Conservation (phyloP, 2,329 filamentous ascomycete genomes). For the Beauveria sp. region DNA sequence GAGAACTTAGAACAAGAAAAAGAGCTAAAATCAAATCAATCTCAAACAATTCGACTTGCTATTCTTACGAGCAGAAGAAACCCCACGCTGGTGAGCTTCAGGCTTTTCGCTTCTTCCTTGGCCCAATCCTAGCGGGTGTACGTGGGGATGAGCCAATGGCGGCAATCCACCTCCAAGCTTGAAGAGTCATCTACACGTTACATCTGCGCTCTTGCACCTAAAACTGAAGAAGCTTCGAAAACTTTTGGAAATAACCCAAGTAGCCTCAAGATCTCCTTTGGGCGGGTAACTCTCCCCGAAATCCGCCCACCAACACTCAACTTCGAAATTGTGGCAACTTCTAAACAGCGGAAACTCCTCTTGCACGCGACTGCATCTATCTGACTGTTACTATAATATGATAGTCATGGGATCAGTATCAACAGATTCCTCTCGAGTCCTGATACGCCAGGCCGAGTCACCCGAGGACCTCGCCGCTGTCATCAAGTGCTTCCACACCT, state of each 20-base stretch:
- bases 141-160: too few relatives aligned
- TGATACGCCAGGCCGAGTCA: constrained; percentile 18
- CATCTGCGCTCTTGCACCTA: background rate
- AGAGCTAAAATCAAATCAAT: background rate
- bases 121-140: too few relatives aligned
- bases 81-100: too few relatives aligned
- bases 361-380: background rate
- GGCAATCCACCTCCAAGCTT: background rate
- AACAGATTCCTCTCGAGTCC: background rate
- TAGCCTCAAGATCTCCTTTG: background rate
- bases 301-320: too few relatives aligned
- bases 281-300: background rate
- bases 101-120: too few relatives aligned
- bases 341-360: background rate
- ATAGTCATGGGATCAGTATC: background rate
- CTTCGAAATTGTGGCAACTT: too few relatives aligned
- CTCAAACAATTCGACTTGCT: too few relatives aligned
- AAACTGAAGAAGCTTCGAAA: background rate
- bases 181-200: background rate
- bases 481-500: constrained; percentile 18
- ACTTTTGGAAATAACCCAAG: background rate
- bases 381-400: too few relatives aligned
- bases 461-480: constrained; percentile 16
- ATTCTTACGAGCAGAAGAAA: too few relatives aligned
- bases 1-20: background rate